Conservation (phyloP, 108 stramenopile genomes). For the Nitzschia sp. region DNA sequence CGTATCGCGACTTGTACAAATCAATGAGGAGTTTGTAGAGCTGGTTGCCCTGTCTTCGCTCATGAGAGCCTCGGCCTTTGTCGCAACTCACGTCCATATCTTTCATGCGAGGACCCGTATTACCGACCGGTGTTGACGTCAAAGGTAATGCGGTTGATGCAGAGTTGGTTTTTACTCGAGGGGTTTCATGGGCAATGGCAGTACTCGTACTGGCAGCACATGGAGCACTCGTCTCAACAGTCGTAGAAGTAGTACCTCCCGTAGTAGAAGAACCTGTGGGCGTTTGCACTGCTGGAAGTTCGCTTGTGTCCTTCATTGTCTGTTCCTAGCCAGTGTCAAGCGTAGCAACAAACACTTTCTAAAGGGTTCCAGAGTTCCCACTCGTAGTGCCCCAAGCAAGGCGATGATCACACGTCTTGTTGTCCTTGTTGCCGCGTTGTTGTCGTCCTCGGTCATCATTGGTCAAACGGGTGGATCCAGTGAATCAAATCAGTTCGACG, state of each 20-base stretch:
- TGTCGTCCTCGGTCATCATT: too few relatives aligned
- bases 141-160: background rate
- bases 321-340: background rate
- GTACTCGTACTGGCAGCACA: too few relatives aligned
- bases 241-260: background rate
- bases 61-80: conserved; percentile 5
- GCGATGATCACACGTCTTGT: too few relatives aligned
- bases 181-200: too few relatives aligned
- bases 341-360: too few relatives aligned
- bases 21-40: background rate
- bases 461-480: too few relatives aligned
- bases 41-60: background rate
- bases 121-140: background rate
- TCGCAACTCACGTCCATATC: background rate
- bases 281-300: background rate
- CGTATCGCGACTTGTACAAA: background rate
- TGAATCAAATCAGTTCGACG: too few relatives aligned
- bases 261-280: background rate
- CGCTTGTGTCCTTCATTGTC: background rate
- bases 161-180: too few relatives aligned
- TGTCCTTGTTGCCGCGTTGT: too few relatives aligned
- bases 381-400: too few relatives aligned
- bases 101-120: background rate
- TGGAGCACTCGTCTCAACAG: too few relatives aligned
- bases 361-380: too few relatives aligned